phyloP scores from a whole-genome alignment of 2,329 filamentous ascomycete species.

The Ceratocystis albifundus region DNA sequence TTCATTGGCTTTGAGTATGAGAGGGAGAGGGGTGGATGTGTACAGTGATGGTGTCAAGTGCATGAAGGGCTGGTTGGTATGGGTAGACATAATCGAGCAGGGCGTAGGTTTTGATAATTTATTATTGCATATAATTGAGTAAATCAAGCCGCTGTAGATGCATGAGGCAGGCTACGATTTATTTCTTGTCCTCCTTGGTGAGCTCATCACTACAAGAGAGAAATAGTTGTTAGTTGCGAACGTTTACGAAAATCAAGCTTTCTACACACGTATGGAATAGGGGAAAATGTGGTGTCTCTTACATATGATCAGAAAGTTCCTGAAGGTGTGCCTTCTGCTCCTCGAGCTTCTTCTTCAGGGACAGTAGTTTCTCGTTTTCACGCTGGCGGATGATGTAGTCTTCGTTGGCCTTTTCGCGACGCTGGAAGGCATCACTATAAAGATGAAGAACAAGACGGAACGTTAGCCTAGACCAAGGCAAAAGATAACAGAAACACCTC shows the following conservation, averaged over 20 bases:
- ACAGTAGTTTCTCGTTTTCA: conserved; percentile 79
- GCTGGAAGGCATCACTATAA: conserved; percentile 76
- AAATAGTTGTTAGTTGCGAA: neutral
- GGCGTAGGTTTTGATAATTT: neutral
- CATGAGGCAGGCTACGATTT: conserved; percentile 26
- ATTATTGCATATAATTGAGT: conserved; percentile 6
- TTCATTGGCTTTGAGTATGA: neutral
- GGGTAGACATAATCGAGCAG: neutral
- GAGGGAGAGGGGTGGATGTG: too few species aligned
- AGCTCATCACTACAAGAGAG: conserved; percentile 54
- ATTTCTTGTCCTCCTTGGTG: conserved; percentile 58
- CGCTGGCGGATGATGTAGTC: conserved; percentile 73
- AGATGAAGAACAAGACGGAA: neutral
- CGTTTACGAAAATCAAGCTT: neutral
- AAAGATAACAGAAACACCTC: neutral
- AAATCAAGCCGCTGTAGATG: neutral
- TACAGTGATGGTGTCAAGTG: neutral
- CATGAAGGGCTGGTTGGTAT: neutral
- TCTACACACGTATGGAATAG: neutral
- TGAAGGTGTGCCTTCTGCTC: conserved; percentile 75
- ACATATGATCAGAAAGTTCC: conserved; percentile 81
- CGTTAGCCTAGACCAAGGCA: neutral
- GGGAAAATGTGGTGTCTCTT: conserved; percentile 31
- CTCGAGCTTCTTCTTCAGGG: conserved; percentile 59
- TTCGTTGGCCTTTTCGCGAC: conserved; percentile 79